A percentile compares a stretch with the other conserved stretches of the same genome.
Conservation (phyloP, 345 rosid genomes). For the Pseudoturritis turrita region DNA sequence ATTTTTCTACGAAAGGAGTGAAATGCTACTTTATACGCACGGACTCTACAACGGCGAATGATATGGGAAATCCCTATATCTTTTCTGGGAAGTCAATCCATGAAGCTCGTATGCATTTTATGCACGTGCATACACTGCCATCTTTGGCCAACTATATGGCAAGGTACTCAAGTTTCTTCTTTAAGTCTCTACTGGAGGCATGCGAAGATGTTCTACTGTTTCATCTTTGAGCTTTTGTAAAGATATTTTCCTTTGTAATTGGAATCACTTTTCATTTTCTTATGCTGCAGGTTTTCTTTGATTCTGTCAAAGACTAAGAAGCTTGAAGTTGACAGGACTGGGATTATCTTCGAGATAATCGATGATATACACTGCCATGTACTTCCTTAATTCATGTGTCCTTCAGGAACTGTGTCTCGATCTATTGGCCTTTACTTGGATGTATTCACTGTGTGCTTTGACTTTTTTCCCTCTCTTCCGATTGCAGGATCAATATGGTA, state of each 20-base stretch:
- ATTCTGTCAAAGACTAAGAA: slow-evolving; percentile 63
- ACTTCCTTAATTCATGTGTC: not conserved
- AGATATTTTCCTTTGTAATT: not conserved
- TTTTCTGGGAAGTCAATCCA: slow-evolving; percentile 48
- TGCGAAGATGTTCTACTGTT: not conserved
- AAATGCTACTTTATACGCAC: slow-evolving; percentile 63
- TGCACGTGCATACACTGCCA: too few relatives aligned
- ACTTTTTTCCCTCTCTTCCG: not conserved
- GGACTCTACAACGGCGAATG: slow-evolving; percentile 42
- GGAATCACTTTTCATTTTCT: slow-evolving; percentile 5
- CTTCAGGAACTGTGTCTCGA: too few relatives aligned
- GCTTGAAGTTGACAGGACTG: slow-evolving; percentile 42
- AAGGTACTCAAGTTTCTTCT: slow-evolving; percentile 38
- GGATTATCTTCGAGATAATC: slow-evolving; percentile 19
- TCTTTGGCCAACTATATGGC: too few relatives aligned
- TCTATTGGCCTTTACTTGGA: not conserved
- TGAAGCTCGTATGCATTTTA: slow-evolving; percentile 69
- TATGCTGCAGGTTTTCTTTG: slow-evolving; percentile 52
- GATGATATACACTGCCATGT: slow-evolving; percentile 59
- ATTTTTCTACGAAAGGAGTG: slow-evolving; percentile 43
- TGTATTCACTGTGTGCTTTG: not conserved
- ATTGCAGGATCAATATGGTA: slow-evolving; percentile 47
- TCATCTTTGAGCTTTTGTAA: not conserved
- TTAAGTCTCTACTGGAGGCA: not conserved
- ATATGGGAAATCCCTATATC: slow-evolving; percentile 27